Base-by-base conservation (phyloP, 2,329 filamentous ascomycete genomes). In the Lasiodiplodia sp. region DNA sequence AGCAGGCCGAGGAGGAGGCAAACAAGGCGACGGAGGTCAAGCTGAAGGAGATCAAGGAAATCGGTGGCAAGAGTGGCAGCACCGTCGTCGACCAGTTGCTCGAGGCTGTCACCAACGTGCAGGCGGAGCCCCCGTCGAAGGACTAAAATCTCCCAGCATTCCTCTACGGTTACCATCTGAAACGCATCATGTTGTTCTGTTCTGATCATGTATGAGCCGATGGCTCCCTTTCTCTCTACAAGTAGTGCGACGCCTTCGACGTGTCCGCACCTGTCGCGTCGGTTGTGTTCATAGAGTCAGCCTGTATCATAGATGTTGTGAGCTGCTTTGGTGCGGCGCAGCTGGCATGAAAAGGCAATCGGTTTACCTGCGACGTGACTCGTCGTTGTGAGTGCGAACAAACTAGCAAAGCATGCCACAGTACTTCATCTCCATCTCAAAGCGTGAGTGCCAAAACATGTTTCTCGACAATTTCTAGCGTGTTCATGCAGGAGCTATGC, bases 81-180 rank as follows among this genome's bases (percentile, higher is more conserved):
- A 87, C 91, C 78, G 94, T 99, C 21, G 86, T 97, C 65, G 88
- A 92, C 73, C 91, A 96, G 77, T 84, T 99, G 72, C 87, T 98
- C 73, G 87, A 88, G 72, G 93, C 92, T n/a, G 93, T 97, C 47
- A 91, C 93, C 73, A 90, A 95, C 71, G 91, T 95, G 71, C 90
- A 93, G 81, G 92, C 94, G 16, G 86, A 92, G 71, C 86, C 87
- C 44, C 88, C 87, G 37, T 25, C 58, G 49, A 65, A 64, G 66
- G 44, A 31, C 47, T 55, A 25, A 68, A 60, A 11, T 28, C 12
- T 11, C 38, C 18, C 66, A n/a, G 38, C 47, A 63, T 56, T 40
- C 31, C 44, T 25, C 57, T 55, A 51, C 53, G 53, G 38, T 68
- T 60, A 58, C 49, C 65, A 55, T 47, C 38, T 67, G 65, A 67